A percentile compares a stretch with the other conserved stretches of the same genome.
These are phyloP conservation scores for Saturnispora kantuleensis DNA, from an alignment of 805 yeast species.

Conservation along the genomic window DNA sequence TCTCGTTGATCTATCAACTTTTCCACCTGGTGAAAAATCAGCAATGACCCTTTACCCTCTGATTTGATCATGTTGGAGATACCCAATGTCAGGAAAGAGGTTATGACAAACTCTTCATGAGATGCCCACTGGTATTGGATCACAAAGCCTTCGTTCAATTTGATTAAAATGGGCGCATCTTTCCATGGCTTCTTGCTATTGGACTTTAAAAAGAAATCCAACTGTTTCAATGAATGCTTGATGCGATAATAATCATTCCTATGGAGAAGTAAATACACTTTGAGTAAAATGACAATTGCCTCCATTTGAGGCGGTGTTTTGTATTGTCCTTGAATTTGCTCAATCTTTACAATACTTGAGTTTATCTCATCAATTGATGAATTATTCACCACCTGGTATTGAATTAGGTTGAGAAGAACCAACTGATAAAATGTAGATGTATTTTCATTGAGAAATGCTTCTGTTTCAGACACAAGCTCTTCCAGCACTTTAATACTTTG, in stretches of 20 bases:
- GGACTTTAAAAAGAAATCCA: conserved; percentile 19
- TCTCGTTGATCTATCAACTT: conserved; percentile 24
- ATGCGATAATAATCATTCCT: conserved; percentile 20
- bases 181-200: conserved; percentile 14
- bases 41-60: conserved; percentile 17
- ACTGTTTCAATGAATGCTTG: conserved; percentile 19
- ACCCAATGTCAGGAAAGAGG: conserved; percentile 35
- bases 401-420: conserved; percentile 23
- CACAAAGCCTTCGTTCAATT: conserved; percentile 14
- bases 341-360: conserved; percentile 15
- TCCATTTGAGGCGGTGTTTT: conserved; percentile 25
- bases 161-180: not conserved
- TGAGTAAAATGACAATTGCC: conserved; percentile 25
- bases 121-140: conserved; percentile 32
- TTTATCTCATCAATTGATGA: conserved; percentile 18
- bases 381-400: conserved; percentile 26
- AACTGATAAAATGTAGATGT: conserved; percentile 18
- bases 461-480: conserved; percentile 10
- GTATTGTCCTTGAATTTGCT: conserved; percentile 3
- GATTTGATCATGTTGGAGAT: conserved; percentile 29
- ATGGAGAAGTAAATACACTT: conserved; percentile 22
- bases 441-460: conserved; percentile 3
- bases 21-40: conserved; percentile 6
- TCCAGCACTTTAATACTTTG: conserved; percentile 19
- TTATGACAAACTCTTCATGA: conserved; percentile 33